These are phyloP conservation scores for Gloeopeniophorella convolvens DNA, from an alignment of 768 basidiomycete species.

Conservation along the genomic window DNA sequence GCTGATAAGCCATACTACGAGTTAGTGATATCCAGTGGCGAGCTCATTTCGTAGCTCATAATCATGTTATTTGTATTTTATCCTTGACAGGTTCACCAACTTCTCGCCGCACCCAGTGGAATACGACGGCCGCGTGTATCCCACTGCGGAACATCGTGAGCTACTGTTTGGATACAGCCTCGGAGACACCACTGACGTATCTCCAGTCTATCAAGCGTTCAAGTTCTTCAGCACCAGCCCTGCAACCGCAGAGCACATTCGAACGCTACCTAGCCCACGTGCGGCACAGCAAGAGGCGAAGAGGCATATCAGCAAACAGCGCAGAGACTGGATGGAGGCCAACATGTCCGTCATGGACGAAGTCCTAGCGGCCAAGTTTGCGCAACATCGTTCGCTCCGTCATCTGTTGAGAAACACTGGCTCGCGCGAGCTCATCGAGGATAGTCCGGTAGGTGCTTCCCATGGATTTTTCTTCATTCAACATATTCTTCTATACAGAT, in stretches of 20 bases:
- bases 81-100: constrained; percentile 13
- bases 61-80: background rate
- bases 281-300: constrained; percentile 17
- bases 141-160: constrained; percentile 20
- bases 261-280: constrained; percentile 13
- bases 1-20: constrained; percentile 12
- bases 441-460: constrained; percentile 24
- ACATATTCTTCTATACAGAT: constrained; percentile 16
- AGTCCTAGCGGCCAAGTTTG: constrained; percentile 36
- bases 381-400: constrained; percentile 33
- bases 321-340: constrained; percentile 13
- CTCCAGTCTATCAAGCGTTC: constrained; percentile 18
- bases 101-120: constrained; percentile 15
- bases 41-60: too few species aligned
- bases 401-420: constrained; percentile 33
- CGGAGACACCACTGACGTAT: background rate
- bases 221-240: constrained; percentile 13
- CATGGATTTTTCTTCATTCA: background rate
- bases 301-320: background rate
- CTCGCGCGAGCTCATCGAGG: constrained; percentile 34
- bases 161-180: background rate
- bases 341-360: constrained; percentile 30
- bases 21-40: constrained; percentile 5
- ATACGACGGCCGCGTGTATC: constrained; percentile 7
- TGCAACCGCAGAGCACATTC: constrained; percentile 11